Percentiles rank a stretch among this genome's conserved stretches.
Evolutionary conservation across 345 rosid species (phyloP).

Genomic region (Leavenworthia alabamica): DNA sequence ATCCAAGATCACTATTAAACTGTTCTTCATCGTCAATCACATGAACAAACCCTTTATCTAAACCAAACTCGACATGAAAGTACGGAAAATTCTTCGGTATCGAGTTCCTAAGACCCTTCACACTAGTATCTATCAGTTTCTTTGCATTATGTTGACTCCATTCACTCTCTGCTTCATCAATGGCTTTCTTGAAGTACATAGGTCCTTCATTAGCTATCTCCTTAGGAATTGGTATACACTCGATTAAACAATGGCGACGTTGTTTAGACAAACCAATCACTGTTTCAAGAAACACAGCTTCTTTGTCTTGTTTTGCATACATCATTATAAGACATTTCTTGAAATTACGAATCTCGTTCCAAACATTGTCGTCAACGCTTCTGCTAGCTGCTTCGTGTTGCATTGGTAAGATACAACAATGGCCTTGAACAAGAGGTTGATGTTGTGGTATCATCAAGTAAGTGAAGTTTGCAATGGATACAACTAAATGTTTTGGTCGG

Average conservation of each 20-base stretch:
- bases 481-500: constrained; percentile 75
- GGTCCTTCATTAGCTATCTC: constrained; percentile 76
- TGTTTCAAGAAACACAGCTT: constrained; percentile 75
- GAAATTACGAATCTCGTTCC: constrained; percentile 91
- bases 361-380: constrained; percentile 59
- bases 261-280: constrained; percentile 80
- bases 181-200: constrained; percentile 86
- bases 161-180: constrained; percentile 95
- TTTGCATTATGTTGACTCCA: constrained; percentile 98
- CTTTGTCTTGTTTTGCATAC: constrained; percentile 83
- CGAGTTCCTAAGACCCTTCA: constrained; percentile 73
- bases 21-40: constrained; percentile 95
- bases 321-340: constrained; percentile 89
- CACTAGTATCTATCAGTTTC: constrained; percentile 83
- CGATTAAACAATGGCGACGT: constrained; percentile 75
- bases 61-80: constrained; percentile 89
- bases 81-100: constrained; percentile 90
- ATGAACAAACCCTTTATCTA: constrained; percentile 74
- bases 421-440: constrained; percentile 77
- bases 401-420: constrained; percentile 80
- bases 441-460: constrained; percentile 80
- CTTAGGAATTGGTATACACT: constrained; percentile 73
- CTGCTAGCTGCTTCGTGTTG: constrained; percentile 87
- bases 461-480: constrained; percentile 83
- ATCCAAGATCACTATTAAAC: constrained; percentile 75